These are phyloP conservation scores for Hyaloperonospora brassicae DNA, from an alignment of 352 stramenopile species.

Conservation along the genomic window DNA sequence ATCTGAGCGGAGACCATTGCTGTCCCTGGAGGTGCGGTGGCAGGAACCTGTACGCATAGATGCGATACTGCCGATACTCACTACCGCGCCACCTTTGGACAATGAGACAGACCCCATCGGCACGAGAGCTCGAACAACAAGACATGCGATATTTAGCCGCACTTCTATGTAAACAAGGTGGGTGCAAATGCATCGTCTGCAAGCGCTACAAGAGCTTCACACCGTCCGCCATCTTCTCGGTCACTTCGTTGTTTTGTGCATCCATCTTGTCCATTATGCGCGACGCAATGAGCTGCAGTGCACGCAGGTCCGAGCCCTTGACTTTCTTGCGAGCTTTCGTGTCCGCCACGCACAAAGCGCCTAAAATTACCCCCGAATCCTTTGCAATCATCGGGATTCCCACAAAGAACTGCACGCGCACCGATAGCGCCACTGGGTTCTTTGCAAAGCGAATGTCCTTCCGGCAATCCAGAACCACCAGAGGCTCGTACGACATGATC, in stretches of 20 bases:
- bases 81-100: not conserved
- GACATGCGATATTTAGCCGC: slow-evolving; percentile 30
- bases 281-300: slow-evolving; percentile 57
- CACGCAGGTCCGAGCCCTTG: slow-evolving; percentile 53
- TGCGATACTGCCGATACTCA: too few species aligned
- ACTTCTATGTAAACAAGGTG: slow-evolving; percentile 25
- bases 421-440: slow-evolving; percentile 62
- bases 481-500: slow-evolving; percentile 66
- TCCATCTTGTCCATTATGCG: slow-evolving; percentile 75
- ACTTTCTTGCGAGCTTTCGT: slow-evolving; percentile 53
- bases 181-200: slow-evolving; percentile 9
- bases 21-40: too few species aligned
- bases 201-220: slow-evolving; percentile 32
- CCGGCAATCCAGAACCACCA: slow-evolving; percentile 65
- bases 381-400: slow-evolving; percentile 60
- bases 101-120: not conserved
- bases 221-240: slow-evolving; percentile 21
- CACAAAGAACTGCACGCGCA: slow-evolving; percentile 77
- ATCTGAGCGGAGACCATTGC: too few species aligned
- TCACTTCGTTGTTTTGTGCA: slow-evolving; percentile 30
- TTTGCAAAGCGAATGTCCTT: slow-evolving; percentile 70
- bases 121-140: slow-evolving; percentile 12
- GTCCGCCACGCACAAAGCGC: slow-evolving; percentile 63
- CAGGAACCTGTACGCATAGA: too few species aligned
- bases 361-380: slow-evolving; percentile 58